Base-by-base conservation (phyloP, 768 basidiomycete species). In the Coprinellus micaceus region DNA sequence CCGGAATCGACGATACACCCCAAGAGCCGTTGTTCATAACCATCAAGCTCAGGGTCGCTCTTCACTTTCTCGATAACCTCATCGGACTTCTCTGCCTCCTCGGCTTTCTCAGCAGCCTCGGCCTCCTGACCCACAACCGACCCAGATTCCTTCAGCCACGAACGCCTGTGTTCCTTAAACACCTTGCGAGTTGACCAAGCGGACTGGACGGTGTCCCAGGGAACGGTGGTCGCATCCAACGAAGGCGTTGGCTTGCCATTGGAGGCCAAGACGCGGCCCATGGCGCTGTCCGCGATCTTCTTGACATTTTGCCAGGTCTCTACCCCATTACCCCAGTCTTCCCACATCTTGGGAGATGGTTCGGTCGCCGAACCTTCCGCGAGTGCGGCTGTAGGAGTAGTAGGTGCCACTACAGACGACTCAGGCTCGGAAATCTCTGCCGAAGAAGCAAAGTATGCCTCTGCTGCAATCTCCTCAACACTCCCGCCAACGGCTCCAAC, bases 1-100 rank as follows among this genome's bases (percentile, higher is more conserved):
- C 88, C 77, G 29, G 91, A 70, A 70, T 98, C 87, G 22, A 98
- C 90, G 57, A 98, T 95, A 61, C 91, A 95, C 3, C 86, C 75
- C 47, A 98, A 66, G 43, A 98, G 69, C 50, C 87, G 76, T 60
- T 88, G 83, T 71, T 97, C 94, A 60, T 97, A 86, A n/a, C 71
- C 65, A 55, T 91, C 90, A 43, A 97, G 78, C 22, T 88, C 83
- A 54, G 80, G 76, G 59, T 93, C 88, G 56, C 82, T 85, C 68
- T 81, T 91, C 52, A 98, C 63, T 37, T 76, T 77, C 64, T 94
- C 91, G 22, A 95, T 79, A 10, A 94, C 79, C 58, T 89, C 85
- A 66, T 94, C 90, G 15, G 74, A 61, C 28, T 71, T 72, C 53
- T 77, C 72, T 26, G 74, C 71, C 4, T 73, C 73, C 1, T 62